Evolutionary conservation across 2,329 filamentous ascomycete species (phyloP), one percentile per base, ranked within the genome.

Genomic region (Fusarium sp.): DNA sequence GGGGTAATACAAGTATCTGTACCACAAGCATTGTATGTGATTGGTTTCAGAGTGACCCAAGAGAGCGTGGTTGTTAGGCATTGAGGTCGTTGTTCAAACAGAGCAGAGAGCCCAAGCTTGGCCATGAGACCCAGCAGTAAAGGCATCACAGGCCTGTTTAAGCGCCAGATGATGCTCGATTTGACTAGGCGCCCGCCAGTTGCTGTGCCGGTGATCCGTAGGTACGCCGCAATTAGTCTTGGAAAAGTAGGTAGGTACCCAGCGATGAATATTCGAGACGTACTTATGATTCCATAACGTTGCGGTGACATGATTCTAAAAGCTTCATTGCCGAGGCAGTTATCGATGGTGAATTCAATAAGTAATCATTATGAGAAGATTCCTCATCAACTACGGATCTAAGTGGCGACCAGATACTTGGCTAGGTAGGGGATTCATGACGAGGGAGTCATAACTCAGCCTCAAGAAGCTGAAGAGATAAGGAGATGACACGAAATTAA

Each of bases 161-260:
- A 71, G 68, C 67, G 68, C 68, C 40, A 44, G 48, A 51, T 55
- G 46, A 65, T 67, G 46, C 51, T 61, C 61, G 34, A 60, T 24
- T 34, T 54, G 51, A 59, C 60, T 69, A 53, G 65, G 61, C 60
- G 63, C 41, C 51, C 54, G 55, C 44, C 22, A 16, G 57, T 45
- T 61, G 54, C 37, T 55, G 68, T 70, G 68, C 68, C 68, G 67
- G 52, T 53, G 48, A 71, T 53, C 68, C 68, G 68, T 71, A 37
- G 18, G 18, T 37, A 53, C 44, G 52, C 34, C 25, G 49, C 34
- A 63, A 14, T 48, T 49, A 49, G 47, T 52, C 42, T 49, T 37
- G 45, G 34, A 60, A 45, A n/a, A 22, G 14, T 22, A n/a, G 30
- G 46, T 29, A 40, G 30, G 30, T 40, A 46, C 27, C 18, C 37